These are phyloP conservation scores for Lentinus brumalis DNA, from an alignment of 768 basidiomycete species.

Conservation along the genomic window DNA sequence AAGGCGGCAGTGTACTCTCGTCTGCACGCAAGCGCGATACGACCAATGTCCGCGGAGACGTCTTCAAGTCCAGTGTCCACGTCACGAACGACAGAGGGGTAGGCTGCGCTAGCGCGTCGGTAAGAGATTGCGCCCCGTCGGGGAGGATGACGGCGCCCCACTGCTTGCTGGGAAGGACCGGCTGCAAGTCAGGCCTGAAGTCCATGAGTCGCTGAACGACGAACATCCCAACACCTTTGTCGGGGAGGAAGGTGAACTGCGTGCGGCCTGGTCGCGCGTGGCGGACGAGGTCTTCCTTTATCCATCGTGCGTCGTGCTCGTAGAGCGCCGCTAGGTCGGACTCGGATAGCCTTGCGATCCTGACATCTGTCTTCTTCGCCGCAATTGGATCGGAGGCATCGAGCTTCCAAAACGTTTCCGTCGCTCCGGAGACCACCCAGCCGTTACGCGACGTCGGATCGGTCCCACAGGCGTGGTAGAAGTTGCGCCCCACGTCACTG, in stretches of 20 bases:
- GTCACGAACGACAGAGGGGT: slow-evolving; percentile 16
- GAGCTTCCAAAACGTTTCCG: slow-evolving; percentile 37
- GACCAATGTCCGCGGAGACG: slow-evolving; percentile 11
- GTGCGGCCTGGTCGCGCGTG: slow-evolving; percentile 10
- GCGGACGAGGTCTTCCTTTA: slow-evolving; percentile 36
- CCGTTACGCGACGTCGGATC: slow-evolving; percentile 35
- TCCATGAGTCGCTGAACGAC: slow-evolving; percentile 38
- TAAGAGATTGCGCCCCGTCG: not conserved
- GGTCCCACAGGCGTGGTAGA: slow-evolving; percentile 48
- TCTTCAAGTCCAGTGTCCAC: slow-evolving; percentile 16
- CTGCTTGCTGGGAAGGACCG: slow-evolving; percentile 8
- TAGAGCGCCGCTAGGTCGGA: slow-evolving; percentile 40
- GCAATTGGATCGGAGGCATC: not conserved
- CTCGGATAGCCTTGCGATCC: slow-evolving; percentile 37
- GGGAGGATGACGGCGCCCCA: slow-evolving; percentile 35
- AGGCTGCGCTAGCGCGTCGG: not conserved
- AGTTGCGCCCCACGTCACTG: slow-evolving; percentile 51
- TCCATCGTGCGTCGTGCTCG: slow-evolving; percentile 41
- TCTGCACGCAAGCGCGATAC: slow-evolving; percentile 20
- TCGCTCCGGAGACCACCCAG: slow-evolving; percentile 43
- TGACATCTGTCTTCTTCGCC: not conserved
- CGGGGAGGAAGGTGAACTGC: slow-evolving; percentile 45
- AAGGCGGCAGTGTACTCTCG: slow-evolving; percentile 14
- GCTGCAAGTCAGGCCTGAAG: slow-evolving; percentile 20
- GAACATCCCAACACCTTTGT: slow-evolving; percentile 50